Conservation (phyloP, 2,329 filamentous ascomycete species). For the Thielaviopsis populi region DNA sequence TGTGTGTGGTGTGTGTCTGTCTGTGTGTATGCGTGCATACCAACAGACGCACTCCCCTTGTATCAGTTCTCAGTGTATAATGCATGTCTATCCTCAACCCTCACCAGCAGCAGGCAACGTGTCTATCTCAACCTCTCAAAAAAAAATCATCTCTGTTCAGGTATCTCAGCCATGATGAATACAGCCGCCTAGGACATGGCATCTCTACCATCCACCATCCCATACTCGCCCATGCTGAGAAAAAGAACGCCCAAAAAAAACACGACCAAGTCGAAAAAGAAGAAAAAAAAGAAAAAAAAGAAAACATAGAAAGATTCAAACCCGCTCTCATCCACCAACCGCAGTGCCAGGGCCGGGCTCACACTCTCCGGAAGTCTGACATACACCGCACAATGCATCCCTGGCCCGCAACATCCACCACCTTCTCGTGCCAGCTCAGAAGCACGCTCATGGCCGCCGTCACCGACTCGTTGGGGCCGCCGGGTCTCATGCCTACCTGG, state of each 20-base stretch:
- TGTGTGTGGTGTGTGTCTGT: no score
- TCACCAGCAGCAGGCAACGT: no score
- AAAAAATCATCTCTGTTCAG: neutral
- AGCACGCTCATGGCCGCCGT: conserved; percentile 90
- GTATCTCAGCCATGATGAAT: neutral
- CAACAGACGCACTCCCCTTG: neutral
- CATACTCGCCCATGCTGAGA: neutral
- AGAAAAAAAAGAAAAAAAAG: neutral
- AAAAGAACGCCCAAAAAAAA: neutral
- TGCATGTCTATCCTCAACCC: no score
- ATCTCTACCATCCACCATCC: neutral
- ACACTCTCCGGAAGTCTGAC: conserved; percentile 79
- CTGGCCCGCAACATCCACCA: conserved; percentile 81
- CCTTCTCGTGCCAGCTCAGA: conserved; percentile 97
- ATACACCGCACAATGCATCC: conserved; percentile 88
- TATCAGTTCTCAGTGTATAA: neutral
- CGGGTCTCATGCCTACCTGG: conserved; percentile 49
- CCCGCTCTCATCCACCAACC: neutral
- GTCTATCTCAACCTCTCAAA: neutral
- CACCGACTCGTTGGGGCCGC: conserved; percentile 47
- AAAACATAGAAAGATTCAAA: neutral
- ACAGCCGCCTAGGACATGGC: neutral
- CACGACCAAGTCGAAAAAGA: neutral
- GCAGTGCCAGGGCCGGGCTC: conserved; percentile 10
- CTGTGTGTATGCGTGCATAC: no score